These are phyloP conservation scores for Auricularia heimuer DNA, from an alignment of 768 basidiomycete species.

Conservation along the genomic window DNA sequence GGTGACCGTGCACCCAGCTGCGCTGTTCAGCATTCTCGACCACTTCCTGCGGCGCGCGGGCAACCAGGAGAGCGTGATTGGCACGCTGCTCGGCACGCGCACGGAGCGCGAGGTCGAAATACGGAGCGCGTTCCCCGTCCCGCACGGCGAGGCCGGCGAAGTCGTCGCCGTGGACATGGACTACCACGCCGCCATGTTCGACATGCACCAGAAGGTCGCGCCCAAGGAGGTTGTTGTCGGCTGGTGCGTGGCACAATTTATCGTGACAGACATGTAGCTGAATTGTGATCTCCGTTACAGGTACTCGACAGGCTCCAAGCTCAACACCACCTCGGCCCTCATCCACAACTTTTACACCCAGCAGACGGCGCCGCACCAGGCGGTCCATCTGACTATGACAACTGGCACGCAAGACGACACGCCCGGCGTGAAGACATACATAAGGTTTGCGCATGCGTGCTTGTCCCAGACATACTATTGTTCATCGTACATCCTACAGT, in stretches of 20 bases:
- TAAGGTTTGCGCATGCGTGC: conserved; percentile 45
- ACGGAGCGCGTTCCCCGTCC: conserved; percentile 78
- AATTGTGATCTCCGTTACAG: conserved; percentile 27
- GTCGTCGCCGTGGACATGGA: conserved; percentile 96
- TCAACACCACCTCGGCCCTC: conserved; percentile 91
- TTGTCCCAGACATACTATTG: neutral
- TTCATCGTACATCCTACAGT: conserved; percentile 26
- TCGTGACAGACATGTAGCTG: neutral
- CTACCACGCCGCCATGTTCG: conserved; percentile 88
- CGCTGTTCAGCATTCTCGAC: conserved; percentile 90
- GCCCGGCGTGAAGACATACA: conserved; percentile 77
- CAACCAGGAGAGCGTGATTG: conserved; percentile 81
- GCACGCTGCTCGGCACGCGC: conserved; percentile 83
- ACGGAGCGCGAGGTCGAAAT: conserved; percentile 46
- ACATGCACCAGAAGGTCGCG: conserved; percentile 75
- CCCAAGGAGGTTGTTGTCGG: conserved; percentile 88
- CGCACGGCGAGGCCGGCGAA: conserved; percentile 85
- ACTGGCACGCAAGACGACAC: conserved; percentile 58
- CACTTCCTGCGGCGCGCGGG: conserved; percentile 87
- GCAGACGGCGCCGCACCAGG: conserved; percentile 81
- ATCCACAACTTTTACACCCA: conserved; percentile 97
- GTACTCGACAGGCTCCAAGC: conserved; percentile 85
- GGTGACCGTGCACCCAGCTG: conserved; percentile 83
- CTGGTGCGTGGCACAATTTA: conserved; percentile 51
- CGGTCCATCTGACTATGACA: conserved; percentile 85